A percentile compares a stretch with the other conserved stretches of the same genome.
phyloP scores from a whole-genome alignment of 2,329 filamentous ascomycete species.

The Aspergillus costaricaensis region DNA sequence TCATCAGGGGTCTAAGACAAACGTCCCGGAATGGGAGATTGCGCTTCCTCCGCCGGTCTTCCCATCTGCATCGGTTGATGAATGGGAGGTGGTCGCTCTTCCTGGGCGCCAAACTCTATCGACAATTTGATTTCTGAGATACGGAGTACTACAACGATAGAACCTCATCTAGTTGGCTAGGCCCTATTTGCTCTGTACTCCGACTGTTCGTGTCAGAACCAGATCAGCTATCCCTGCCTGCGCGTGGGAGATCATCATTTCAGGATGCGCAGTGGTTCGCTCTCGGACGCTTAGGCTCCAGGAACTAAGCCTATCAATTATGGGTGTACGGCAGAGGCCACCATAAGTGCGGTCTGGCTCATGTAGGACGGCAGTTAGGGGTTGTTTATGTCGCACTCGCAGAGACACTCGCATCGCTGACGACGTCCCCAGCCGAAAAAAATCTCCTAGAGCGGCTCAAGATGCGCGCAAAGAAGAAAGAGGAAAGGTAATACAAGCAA shows the following conservation, averaged over 20 bases:
- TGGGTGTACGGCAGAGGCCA: neutral
- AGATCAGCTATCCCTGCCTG: conserved; percentile 3
- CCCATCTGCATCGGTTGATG: neutral
- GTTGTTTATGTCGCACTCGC: neutral
- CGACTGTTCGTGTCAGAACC: neutral
- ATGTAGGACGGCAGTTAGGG: conserved; percentile 1
- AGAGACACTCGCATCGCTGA: neutral
- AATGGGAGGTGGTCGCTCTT: neutral
- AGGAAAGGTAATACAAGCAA: neutral
- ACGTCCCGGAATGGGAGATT: conserved; percentile 1
- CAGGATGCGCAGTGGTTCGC: conserved; percentile 1
- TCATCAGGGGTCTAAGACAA: conserved; percentile 1
- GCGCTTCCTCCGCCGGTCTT: neutral
- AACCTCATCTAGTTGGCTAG: neutral
- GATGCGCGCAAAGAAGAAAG: neutral
- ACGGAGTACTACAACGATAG: neutral
- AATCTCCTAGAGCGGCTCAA: neutral
- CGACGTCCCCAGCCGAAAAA: neutral
- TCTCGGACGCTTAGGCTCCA: neutral
- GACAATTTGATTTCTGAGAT: neutral
- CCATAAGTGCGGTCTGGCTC: neutral
- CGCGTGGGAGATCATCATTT: conserved; percentile 11
- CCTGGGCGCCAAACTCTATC: neutral
- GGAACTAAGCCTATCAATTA: neutral
- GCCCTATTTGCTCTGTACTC: neutral